A percentile compares a stretch with the other conserved stretches of the same genome.
Conservation (phyloP, 495 filamentous ascomycete species). For the Penicillium simplicissimum region DNA sequence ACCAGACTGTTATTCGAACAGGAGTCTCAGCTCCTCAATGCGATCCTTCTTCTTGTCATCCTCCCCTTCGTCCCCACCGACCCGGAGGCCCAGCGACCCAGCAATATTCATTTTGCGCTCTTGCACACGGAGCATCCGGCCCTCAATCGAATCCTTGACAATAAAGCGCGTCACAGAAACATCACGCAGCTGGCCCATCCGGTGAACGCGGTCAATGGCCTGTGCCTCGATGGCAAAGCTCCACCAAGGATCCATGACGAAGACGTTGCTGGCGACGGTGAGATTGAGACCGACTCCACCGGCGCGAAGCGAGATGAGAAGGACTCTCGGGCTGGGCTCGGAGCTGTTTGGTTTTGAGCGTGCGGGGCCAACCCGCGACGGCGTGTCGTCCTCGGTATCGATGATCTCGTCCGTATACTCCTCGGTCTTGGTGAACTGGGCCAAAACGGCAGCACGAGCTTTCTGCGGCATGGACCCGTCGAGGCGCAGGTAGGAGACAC, state of each 20-base stretch:
- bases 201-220: conserved; percentile 97
- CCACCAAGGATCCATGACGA: conserved; percentile 99
- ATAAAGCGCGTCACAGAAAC: conserved; percentile 87
- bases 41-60: conserved; percentile 88
- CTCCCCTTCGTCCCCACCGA: conserved; percentile 64
- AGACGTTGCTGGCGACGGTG: conserved; percentile 83
- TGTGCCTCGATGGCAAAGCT: conserved; percentile 95
- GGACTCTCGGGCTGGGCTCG: conserved; percentile 45
- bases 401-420: conserved; percentile 40
- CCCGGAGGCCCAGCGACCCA: conserved; percentile 81
- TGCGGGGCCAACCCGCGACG: neutral
- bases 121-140: conserved; percentile 90
- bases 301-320: conserved; percentile 83
- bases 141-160: conserved; percentile 87
- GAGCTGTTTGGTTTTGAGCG: conserved; percentile 34
- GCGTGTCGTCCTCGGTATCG: conserved; percentile 28
- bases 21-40: conserved; percentile 91
- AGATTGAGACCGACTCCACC: conserved; percentile 94
- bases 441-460: conserved; percentile 70
- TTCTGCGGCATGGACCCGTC: conserved; percentile 92
- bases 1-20: conserved; percentile 65
- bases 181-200: conserved; percentile 90
- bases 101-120: conserved; percentile 89
- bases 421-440: conserved; percentile 60
- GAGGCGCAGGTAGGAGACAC: conserved; percentile 79